These are phyloP conservation scores for Kwoniella shandongensis DNA, from an alignment of 768 basidiomycete genomes.

Conservation along the genomic window DNA sequence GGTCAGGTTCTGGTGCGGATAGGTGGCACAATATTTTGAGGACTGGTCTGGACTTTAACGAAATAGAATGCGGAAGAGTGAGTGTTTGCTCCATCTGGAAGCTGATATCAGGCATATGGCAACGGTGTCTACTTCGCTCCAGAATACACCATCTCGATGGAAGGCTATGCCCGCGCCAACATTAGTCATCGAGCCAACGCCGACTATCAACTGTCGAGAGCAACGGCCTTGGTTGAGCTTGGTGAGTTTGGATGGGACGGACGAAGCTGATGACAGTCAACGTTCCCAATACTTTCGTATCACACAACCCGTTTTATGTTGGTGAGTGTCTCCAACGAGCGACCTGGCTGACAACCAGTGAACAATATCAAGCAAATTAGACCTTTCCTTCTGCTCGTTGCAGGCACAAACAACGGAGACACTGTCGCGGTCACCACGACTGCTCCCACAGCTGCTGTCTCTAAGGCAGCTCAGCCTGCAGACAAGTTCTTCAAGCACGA, in stretches of 20 bases:
- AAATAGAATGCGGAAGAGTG: conserved; percentile 29
- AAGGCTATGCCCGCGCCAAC: conserved; percentile 5
- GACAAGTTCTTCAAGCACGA: conserved; percentile 33
- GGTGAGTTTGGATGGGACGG: conserved; percentile 10
- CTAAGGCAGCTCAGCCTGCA: neutral
- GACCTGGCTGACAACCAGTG: conserved; percentile 4
- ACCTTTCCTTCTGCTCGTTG: conserved; percentile 36
- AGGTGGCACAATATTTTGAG: conserved; percentile 42
- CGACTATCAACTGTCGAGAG: conserved; percentile 22
- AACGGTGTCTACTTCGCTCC: conserved; percentile 40
- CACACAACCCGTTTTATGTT: conserved; percentile 29
- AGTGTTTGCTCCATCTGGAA: neutral
- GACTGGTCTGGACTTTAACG: conserved; percentile 32
- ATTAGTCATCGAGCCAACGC: conserved; percentile 24
- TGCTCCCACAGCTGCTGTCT: too few species aligned
- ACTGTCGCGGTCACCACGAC: neutral
- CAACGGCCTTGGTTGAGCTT: conserved; percentile 30
- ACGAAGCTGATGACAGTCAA: conserved; percentile 22
- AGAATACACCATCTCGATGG: conserved; percentile 25
- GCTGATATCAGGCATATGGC: conserved; percentile 28
- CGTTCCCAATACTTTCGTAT: conserved; percentile 29
- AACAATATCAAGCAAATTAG: conserved; percentile 41
- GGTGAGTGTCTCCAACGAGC: conserved; percentile 5
- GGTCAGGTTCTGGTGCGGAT: conserved; percentile 24
- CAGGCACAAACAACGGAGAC: conserved; percentile 10